Evolutionary conservation across 169 alveolate genomes (phyloP).

Genomic region (Cytauxzoon felis): DNA sequence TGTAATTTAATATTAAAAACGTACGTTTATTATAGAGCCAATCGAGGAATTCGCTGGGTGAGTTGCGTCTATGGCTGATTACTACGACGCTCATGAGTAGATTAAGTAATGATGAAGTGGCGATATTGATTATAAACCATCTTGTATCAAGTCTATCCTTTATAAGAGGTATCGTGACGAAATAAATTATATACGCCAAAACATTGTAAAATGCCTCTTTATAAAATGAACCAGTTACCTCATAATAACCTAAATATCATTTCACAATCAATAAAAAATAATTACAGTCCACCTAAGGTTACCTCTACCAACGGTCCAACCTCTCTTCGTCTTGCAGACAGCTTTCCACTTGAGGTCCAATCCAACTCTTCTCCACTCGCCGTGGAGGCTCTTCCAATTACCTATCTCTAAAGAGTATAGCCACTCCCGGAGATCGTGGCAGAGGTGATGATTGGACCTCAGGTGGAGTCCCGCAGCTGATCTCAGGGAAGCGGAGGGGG

Average conservation of each 20-base stretch:
- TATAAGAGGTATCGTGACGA: constrained; percentile 1
- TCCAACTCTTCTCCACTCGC: no score
- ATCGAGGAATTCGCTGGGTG: constrained; percentile 3
- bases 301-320: no score
- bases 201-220: neutral
- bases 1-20: neutral
- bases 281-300: no score
- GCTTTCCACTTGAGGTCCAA: no score
- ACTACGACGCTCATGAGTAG: neutral
- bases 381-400: no score
- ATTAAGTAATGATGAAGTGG: neutral
- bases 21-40: constrained; percentile 13
- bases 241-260: neutral
- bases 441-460: no score
- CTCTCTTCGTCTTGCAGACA: no score
- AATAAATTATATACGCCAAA: constrained; percentile 11
- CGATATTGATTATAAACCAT: constrained; percentile 7
- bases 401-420: no score
- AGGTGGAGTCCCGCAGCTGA: no score
- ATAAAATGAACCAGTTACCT: neutral
- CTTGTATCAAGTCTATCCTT: neutral
- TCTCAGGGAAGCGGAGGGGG: no score
- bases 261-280: no score
- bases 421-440: no score
- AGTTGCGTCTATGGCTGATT: neutral